phyloP scores from a whole-genome alignment of 805 yeast genomes.

The Metschnikowia rubicola region DNA sequence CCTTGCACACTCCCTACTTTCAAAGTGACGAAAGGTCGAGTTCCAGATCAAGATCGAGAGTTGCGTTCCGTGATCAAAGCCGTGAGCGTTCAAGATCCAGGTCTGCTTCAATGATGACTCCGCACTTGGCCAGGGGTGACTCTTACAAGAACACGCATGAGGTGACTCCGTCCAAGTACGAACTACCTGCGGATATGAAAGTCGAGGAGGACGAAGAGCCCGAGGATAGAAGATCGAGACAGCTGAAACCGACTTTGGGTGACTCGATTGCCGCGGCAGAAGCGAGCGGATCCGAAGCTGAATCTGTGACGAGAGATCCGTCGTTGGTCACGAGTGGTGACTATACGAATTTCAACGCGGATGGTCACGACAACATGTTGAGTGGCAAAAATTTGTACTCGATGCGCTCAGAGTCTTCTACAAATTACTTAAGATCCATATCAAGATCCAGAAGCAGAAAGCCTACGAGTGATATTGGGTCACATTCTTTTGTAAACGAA shows the following conservation, averaged over 20 bases:
- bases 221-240: constrained; percentile 40
- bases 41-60: constrained; percentile 32
- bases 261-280: constrained; percentile 45
- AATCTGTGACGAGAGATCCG: constrained; percentile 27
- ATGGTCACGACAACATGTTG: constrained; percentile 21
- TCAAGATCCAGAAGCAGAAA: constrained; percentile 61
- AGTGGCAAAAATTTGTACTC: constrained; percentile 23
- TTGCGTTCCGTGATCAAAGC: constrained; percentile 11
- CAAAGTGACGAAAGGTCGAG: constrained; percentile 16
- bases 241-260: constrained; percentile 42
- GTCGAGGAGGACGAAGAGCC: constrained; percentile 26
- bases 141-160: constrained; percentile 60
- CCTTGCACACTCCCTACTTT: constrained; percentile 20
- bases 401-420: constrained; percentile 41
- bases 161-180: constrained; percentile 43
- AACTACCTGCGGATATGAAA: constrained; percentile 39
- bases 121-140: constrained; percentile 72
- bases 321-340: constrained; percentile 45
- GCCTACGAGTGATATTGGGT: constrained; percentile 8
- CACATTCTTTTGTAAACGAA: constrained; percentile 25
- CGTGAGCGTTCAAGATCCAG: constrained; percentile 23
- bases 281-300: constrained; percentile 7
- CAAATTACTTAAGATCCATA: constrained; percentile 59
- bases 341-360: constrained; percentile 44
- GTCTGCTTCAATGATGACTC: constrained; percentile 18